Evolutionary conservation across 805 yeast species (phyloP), one percentile per base, ranked within the genome.

Genomic region (Ogataea nakhonphanomensis): DNA sequence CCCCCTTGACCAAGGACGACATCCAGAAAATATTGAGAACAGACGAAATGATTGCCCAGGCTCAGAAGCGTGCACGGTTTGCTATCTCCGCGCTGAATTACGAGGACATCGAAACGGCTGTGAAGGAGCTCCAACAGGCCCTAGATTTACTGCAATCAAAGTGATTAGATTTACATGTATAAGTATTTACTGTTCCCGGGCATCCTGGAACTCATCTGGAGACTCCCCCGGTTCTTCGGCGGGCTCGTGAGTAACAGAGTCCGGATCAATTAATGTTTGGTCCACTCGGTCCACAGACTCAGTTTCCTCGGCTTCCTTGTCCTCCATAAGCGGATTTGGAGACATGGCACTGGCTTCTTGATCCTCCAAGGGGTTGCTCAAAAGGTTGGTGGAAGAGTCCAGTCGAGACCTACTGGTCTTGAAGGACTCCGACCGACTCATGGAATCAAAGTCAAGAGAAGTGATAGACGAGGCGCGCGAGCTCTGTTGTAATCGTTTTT

Each of bases 31-130:
- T 83, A 41, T 59, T 84, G 54, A 71, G 74, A 42, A 66, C 69
- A 11, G 74, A 80, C 15, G 84, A 76, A 39, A 65, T 70, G 33
- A 78, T 83, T 14, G 55, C 76, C 8, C 67, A 72, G 50, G 77
- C 81, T 1, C 91, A 84, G 53, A 82, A 78, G 50, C 74, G 71
- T 44, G 84, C 90, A 24, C 82, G 78, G 55, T 84, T 79, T 57
- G 91, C 89, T 2, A 78, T 83, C 6, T 80, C 88, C 41, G 93
- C 95, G 0, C 67, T 84, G 55, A 83, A 83, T 55, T 84, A 83
- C 57, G 91, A 84, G 46, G 95, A 84, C 51, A 62, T 76, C 25
- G 70, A 58, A 3, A 84, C 91, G 0, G 91, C 91, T 2, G 76
- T 78, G 31, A 66, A 64, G 26, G 87, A 84, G 55, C 61, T 84